phyloP scores from a whole-genome alignment of 768 basidiomycete genomes.

The Gloeopeniophorella convolvens region DNA sequence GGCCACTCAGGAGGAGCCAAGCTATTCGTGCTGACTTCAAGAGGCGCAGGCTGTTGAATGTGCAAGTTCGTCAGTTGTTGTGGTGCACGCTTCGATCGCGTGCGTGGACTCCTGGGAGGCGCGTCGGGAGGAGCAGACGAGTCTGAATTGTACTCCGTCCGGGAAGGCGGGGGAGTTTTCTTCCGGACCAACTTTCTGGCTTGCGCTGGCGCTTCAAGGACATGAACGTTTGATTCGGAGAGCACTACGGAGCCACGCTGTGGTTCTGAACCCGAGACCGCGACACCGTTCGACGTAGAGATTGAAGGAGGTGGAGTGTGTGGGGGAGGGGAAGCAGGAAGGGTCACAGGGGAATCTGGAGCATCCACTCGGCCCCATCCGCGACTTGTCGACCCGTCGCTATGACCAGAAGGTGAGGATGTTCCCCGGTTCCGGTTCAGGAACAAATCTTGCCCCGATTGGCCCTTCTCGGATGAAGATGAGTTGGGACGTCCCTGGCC shows the following conservation, averaged over 20 bases:
- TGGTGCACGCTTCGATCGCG: constrained; percentile 48
- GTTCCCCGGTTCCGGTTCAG: neutral
- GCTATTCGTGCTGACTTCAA: constrained; percentile 28
- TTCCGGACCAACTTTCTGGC: constrained; percentile 33
- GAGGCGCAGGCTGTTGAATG: constrained; percentile 29
- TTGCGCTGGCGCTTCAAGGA: constrained; percentile 27
- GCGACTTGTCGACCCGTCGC: constrained; percentile 23
- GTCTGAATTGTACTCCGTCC: constrained; percentile 41
- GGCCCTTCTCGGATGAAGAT: constrained; percentile 24
- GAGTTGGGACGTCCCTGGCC: constrained; percentile 31
- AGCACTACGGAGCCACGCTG: constrained; percentile 31
- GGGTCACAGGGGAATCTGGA: constrained; percentile 35
- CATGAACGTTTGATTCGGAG: constrained; percentile 23
- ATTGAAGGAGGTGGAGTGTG: constrained; percentile 32
- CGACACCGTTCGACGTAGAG: constrained; percentile 23
- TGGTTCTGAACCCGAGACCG: constrained; percentile 26
- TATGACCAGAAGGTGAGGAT: constrained; percentile 13
- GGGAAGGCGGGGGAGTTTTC: constrained; percentile 31
- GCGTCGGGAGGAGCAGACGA: constrained; percentile 37
- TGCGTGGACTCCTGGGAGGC: constrained; percentile 34
- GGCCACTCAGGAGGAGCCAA: constrained; percentile 47
- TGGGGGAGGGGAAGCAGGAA: constrained; percentile 35
- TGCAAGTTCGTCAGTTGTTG: constrained; percentile 43
- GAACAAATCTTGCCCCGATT: neutral
- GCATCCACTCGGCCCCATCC: constrained; percentile 31